Percentiles rank a stretch among this genome's conserved stretches.
Conservation (phyloP, 2,329 filamentous ascomycete species). For the Diaporthe nobilis region DNA sequence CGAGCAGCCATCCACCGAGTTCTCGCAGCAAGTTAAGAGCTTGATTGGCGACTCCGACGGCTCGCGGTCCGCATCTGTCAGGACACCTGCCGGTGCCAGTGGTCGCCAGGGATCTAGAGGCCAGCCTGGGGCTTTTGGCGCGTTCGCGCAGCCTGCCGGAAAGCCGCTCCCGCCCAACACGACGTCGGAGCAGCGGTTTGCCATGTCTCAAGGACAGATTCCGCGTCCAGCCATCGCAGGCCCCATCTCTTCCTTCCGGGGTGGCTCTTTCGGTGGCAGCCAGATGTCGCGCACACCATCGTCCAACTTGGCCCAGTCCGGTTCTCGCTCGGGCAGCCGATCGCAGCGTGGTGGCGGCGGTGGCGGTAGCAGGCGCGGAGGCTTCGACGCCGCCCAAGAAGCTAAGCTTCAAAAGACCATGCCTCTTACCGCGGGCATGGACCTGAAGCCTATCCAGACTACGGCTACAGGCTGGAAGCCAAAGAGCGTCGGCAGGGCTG, state of each 20-base stretch:
- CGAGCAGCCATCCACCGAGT: slow-evolving; percentile 95
- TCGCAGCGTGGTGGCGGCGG: slow-evolving; percentile 63
- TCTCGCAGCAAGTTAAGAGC: slow-evolving; percentile 90
- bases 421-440: slow-evolving; percentile 88
- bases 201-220: slow-evolving; percentile 69
- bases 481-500: slow-evolving; percentile 69
- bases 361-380: slow-evolving; percentile 74
- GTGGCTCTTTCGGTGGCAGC: slow-evolving; percentile 72
- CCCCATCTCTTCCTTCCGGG: slow-evolving; percentile 73
- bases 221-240: slow-evolving; percentile 62
- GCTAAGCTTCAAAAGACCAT: slow-evolving; percentile 85
- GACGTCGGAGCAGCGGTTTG: slow-evolving; percentile 83
- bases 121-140: slow-evolving; percentile 70
- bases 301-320: slow-evolving; percentile 71
- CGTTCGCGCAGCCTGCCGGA: slow-evolving; percentile 69
- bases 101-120: slow-evolving; percentile 67
- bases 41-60: slow-evolving; percentile 84
- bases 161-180: slow-evolving; percentile 80
- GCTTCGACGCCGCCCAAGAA: slow-evolving; percentile 69
- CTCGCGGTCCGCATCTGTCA: slow-evolving; percentile 72
- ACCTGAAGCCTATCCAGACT: slow-evolving; percentile 83
- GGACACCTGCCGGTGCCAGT: slow-evolving; percentile 68
- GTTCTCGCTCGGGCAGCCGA: slow-evolving; percentile 78
- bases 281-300: slow-evolving; percentile 78
- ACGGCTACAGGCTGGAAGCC: slow-evolving; percentile 92